Evolutionary conservation across 2,329 filamentous ascomycete species (phyloP).

Genomic region (Colletotrichum musicola): DNA sequence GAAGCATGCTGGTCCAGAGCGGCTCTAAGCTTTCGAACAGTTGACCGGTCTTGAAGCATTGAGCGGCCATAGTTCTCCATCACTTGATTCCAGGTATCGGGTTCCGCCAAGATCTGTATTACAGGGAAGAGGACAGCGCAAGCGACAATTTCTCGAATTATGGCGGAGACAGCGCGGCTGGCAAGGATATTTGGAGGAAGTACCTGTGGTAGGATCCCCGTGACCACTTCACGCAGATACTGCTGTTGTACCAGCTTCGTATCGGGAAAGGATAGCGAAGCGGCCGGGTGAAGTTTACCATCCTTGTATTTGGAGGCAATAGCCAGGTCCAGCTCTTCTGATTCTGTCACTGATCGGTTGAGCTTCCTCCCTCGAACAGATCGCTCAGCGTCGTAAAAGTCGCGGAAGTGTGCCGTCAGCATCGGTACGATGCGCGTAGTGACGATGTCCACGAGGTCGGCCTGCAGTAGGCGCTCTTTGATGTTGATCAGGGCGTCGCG

Average conservation of each 20-base stretch:
- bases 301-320: slow-evolving; percentile 95
- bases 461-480: slow-evolving; percentile 76
- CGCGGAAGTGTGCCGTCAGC: slow-evolving; percentile 86
- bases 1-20: slow-evolving; percentile 95
- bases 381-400: slow-evolving; percentile 92
- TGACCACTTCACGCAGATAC: slow-evolving; percentile 82
- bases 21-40: slow-evolving; percentile 89
- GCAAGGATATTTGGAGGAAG: slow-evolving; percentile 80
- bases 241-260: slow-evolving; percentile 89
- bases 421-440: slow-evolving; percentile 89
- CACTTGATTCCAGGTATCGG: slow-evolving; percentile 97
- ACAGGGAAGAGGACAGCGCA: slow-evolving; percentile 91
- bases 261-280: slow-evolving; percentile 84
- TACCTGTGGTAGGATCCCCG: slow-evolving; percentile 78
- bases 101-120: slow-evolving; percentile 84
- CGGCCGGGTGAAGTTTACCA: slow-evolving; percentile 89
- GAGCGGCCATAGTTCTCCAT: slow-evolving; percentile 90
- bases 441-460: slow-evolving; percentile 87
- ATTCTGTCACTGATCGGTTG: slow-evolving; percentile 92
- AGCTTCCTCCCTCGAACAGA: slow-evolving; percentile 88
- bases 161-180: slow-evolving; percentile 82
- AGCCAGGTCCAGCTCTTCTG: slow-evolving; percentile 93
- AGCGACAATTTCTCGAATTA: slow-evolving; percentile 90
- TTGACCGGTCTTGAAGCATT: slow-evolving; percentile 94
- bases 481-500: slow-evolving; percentile 79